Base-by-base conservation (phyloP, 768 basidiomycete genomes). In the Tricholoma matsutake region DNA sequence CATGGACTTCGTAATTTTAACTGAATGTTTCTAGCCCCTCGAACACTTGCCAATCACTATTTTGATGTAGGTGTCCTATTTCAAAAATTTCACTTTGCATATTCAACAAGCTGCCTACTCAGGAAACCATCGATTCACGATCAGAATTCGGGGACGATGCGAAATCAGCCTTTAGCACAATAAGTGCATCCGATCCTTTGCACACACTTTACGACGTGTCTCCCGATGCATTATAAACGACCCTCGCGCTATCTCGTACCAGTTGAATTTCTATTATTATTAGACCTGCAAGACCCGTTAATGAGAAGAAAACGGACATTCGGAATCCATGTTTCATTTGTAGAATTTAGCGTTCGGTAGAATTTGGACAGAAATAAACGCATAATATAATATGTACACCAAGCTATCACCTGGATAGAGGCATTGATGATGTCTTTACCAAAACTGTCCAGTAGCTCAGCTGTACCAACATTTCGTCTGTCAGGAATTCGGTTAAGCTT, bases 21-120 rank as follows among this genome's bases (percentile, higher is more conserved):
- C 20, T 28, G 28, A 25, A 45, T 57, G 11, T 64, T 53, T 52
- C 51, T 68, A 95, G 94, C 95, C 13, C 95, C 95, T 57, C 83
- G 94, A 64, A 89, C 89, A 65, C 79, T 94, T 52, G 89, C 92
- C 18, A 80, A 88, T 65, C 94, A 96, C 71, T 99, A 96, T 79
- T 98, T 99, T 74, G 94, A 96, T 75, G 96, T 92, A 60, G 64
- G 88, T 78, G 28, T 29, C 54, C 43, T 62, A 11, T 16, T 49
- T 37, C 22, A 25, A 10, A 52, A 49, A n/a, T 29, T 18, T 57
- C 16, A 62, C 55, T 59, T 47, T 32, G 25, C 49, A 4, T n/a
- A 13, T n/a, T 52, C 18, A 53, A 41, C 45, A 29, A 65, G 54
- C 31, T 55, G 39, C 49, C 31, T 37, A 10, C 61, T 25, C 63